phyloP scores from a whole-genome alignment of 768 basidiomycete species.

The Pleurotus citrinopileatus region DNA sequence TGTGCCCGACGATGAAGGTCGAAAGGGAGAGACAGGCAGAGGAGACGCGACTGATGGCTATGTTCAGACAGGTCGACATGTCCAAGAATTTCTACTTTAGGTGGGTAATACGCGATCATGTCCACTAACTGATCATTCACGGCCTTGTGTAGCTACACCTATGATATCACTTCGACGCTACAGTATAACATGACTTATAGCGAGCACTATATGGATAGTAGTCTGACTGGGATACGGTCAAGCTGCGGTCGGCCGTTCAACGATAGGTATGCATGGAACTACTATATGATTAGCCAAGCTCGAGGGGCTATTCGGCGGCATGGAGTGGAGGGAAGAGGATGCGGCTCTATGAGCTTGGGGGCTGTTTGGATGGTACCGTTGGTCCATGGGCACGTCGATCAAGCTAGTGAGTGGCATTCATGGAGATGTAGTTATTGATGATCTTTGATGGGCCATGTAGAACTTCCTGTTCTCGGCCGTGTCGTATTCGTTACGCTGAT shows the following conservation, averaged over 20 bases:
- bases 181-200: constrained; percentile 80
- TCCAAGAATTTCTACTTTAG: constrained; percentile 99
- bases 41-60: constrained; percentile 83
- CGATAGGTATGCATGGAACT: constrained; percentile 95
- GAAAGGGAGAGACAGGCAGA: constrained; percentile 86
- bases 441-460: constrained; percentile 52
- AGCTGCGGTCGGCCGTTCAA: constrained; percentile 54
- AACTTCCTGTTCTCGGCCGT: constrained; percentile 85
- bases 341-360: constrained; percentile 15
- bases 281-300: constrained; percentile 63
- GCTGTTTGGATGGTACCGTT: constrained; percentile 88
- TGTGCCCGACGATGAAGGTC: constrained; percentile 82
- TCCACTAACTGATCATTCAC: constrained; percentile 12
- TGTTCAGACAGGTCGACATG: constrained; percentile 96
- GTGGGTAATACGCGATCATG: constrained; percentile 32
- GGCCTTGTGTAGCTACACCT: constrained; percentile 71
- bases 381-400: constrained; percentile 95
- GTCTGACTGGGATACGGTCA: neutral
- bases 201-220: constrained; percentile 41
- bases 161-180: constrained; percentile 94
- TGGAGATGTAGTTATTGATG: too few species aligned
- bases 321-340: neutral
- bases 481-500: constrained; percentile 94
- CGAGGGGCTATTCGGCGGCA: constrained; percentile 29
- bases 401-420: constrained; percentile 95